Conservation (phyloP, 2,329 filamentous ascomycete genomes). For the Dactylellina parvicollis region DNA sequence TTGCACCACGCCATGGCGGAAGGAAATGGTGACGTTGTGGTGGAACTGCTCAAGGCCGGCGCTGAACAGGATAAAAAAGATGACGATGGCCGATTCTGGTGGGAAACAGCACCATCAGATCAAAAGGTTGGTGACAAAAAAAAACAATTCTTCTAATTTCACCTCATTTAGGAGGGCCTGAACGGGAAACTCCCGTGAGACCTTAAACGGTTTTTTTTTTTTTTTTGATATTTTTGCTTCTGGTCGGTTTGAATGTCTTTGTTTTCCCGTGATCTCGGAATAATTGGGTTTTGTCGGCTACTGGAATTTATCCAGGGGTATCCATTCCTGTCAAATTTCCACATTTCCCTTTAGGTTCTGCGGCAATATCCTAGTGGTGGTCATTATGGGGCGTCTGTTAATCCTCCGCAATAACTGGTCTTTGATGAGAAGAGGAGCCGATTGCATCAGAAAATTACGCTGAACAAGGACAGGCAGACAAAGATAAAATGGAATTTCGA, state of each 20-base stretch:
- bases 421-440: conserved; percentile 30
- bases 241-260: conserved; percentile 11
- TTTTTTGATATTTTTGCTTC: not conserved
- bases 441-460: conserved; percentile 48
- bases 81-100: conserved; percentile 73
- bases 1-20: conserved; percentile 88
- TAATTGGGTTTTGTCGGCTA: conserved; percentile 24
- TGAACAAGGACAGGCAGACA: conserved; percentile 25
- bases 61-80: conserved; percentile 84
- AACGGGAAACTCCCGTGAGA: conserved; percentile 2
- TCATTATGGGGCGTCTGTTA: conserved; percentile 53
- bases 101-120: conserved; percentile 83
- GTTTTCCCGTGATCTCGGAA: conserved; percentile 41
- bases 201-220: not conserved
- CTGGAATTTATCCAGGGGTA: conserved; percentile 28
- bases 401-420: conserved; percentile 39
- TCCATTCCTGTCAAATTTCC: conserved; percentile 53
- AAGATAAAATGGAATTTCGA: not conserved
- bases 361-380: conserved; percentile 31
- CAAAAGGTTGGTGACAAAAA: conserved; percentile 71
- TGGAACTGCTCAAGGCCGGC: conserved; percentile 82
- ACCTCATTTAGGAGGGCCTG: conserved; percentile 28
- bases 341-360: conserved; percentile 37
- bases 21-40: conserved; percentile 81
- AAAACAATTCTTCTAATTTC: conserved; percentile 1